phyloP scores from a whole-genome alignment of 2,329 filamentous ascomycete species.

The Hirsutella rhossiliensis region DNA sequence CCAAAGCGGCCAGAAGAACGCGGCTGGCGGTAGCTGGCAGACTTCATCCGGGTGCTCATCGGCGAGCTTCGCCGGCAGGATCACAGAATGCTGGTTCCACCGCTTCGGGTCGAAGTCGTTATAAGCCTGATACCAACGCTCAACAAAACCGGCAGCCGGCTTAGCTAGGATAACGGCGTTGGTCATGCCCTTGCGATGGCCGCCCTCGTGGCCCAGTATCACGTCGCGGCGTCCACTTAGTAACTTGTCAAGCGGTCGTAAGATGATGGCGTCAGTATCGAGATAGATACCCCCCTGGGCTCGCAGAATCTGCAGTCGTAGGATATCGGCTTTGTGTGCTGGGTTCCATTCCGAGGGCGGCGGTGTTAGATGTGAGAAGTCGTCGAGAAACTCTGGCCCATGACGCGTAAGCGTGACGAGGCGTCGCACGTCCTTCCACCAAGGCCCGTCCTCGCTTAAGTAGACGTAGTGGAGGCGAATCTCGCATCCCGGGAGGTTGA shows the following conservation, averaged over 20 bases:
- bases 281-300: conserved; percentile 1
- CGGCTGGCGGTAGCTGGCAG: conserved; percentile 5
- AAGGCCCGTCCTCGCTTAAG: not conserved
- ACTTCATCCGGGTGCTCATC: conserved; percentile 1
- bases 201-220: not conserved
- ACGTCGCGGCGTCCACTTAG: not conserved
- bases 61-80: conserved; percentile 4
- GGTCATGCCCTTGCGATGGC: not conserved
- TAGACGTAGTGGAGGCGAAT: conserved; percentile 1
- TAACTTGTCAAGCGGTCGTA: not conserved
- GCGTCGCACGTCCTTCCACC: not conserved
- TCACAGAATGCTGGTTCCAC: conserved; percentile 3
- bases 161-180: conserved; percentile 1
- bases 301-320: conserved; percentile 1
- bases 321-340: conserved; percentile 1
- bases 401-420: not conserved
- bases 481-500: not conserved
- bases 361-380: not conserved
- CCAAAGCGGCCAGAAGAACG: conserved; percentile 9
- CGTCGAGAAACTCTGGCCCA: not conserved
- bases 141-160: not conserved
- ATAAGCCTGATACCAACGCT: conserved; percentile 1
- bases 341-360: not conserved
- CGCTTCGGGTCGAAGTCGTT: not conserved
- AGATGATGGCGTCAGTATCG: not conserved